Percentiles rank a stretch among this genome's conserved stretches.
phyloP scores from a whole-genome alignment of 83 land plant genomes.

The Isoetes engelmannii region DNA sequence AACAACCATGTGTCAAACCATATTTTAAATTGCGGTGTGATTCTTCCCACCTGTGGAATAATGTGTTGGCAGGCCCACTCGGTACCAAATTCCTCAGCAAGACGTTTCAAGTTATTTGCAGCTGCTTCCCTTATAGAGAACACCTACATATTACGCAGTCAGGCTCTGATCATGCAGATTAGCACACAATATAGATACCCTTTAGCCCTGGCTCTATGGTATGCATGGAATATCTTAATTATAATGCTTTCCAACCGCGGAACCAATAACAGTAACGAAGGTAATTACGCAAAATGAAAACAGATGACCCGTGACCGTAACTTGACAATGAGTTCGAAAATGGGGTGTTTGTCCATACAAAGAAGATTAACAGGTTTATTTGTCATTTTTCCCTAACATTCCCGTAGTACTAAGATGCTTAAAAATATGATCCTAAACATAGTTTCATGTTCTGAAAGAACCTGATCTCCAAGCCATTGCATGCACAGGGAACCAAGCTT shows the following conservation, averaged over 20 bases:
- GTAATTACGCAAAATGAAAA: background rate
- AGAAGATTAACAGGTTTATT: too few relatives aligned
- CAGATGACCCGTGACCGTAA: too few relatives aligned
- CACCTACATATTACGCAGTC: background rate
- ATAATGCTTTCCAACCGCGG: too few relatives aligned
- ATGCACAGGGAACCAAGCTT: slow-evolving; percentile 6
- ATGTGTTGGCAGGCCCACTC: slow-evolving; percentile 14
- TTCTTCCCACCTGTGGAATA: background rate
- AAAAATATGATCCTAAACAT: too few relatives aligned
- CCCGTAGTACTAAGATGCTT: too few relatives aligned
- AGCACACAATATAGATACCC: too few relatives aligned
- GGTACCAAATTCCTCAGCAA: slow-evolving; percentile 10
- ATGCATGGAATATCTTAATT: too few relatives aligned
- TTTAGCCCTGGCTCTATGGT: too few relatives aligned
- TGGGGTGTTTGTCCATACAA: too few relatives aligned
- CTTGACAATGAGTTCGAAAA: too few relatives aligned
- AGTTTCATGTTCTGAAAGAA: background rate
- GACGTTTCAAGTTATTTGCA: slow-evolving; percentile 2
- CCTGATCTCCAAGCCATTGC: slow-evolving; percentile 15
- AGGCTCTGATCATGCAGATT: too few relatives aligned
- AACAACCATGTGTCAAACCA: background rate
- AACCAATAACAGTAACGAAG: background rate
- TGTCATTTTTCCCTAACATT: too few relatives aligned
- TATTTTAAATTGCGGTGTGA: background rate
- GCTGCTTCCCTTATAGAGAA: slow-evolving; percentile 8